Evolutionary conservation across 495 filamentous ascomycete genomes (phyloP).

Genomic region (Copromyces sp.): DNA sequence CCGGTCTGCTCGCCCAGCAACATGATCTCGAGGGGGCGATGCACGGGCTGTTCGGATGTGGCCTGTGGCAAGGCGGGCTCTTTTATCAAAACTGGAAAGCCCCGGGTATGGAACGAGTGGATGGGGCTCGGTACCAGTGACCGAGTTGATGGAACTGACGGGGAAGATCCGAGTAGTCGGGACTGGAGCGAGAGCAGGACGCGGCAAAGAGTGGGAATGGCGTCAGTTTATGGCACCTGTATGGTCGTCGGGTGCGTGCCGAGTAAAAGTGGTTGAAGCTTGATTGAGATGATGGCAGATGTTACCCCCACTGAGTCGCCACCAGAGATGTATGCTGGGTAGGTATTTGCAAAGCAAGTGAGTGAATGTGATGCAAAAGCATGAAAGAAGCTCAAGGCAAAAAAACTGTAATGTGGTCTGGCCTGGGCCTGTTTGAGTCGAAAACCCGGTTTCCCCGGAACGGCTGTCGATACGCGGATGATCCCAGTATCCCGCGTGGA

Average conservation of each 20-base stretch:
- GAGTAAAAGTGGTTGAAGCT: background rate
- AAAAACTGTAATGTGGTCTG: background rate
- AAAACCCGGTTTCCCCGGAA: background rate
- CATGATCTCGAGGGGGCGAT: background rate
- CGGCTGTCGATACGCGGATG: background rate
- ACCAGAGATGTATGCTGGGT: background rate
- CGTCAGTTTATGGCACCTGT: background rate
- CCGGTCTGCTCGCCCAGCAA: background rate
- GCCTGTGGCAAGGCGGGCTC: background rate
- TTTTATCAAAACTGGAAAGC: background rate
- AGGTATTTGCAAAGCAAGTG: background rate
- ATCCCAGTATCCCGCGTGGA: background rate
- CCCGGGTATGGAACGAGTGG: background rate
- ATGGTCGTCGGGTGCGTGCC: background rate
- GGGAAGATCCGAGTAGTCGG: background rate
- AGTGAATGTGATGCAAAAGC: background rate
- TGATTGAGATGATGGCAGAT: background rate
- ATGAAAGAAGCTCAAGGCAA: background rate
- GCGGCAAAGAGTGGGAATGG: background rate
- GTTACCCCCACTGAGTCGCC: background rate
- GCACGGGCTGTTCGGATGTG: background rate
- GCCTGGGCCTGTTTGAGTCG: background rate
- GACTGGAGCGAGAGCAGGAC: too few relatives aligned
- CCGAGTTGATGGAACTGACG: background rate
- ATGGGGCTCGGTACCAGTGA: background rate